These are phyloP conservation scores for Quercus alba DNA, from an alignment of 306 rosid species.

Conservation along the genomic window DNA sequence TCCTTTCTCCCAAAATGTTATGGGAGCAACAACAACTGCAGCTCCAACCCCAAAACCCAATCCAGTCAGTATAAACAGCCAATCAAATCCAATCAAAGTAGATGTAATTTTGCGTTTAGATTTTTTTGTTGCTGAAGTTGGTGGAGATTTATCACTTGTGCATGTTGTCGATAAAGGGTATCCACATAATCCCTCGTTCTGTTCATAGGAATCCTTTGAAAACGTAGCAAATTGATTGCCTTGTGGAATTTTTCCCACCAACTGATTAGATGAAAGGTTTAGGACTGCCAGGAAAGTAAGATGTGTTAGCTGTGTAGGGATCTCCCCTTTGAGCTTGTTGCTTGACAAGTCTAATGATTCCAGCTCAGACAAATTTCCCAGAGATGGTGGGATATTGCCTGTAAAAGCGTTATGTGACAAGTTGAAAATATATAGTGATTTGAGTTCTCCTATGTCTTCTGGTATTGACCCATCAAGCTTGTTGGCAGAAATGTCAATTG, in stretches of 20 bases:
- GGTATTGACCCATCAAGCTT: constrained; percentile 15
- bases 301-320: constrained; percentile 17
- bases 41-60: constrained; percentile 86
- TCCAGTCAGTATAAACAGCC: constrained; percentile 63
- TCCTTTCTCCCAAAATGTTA: constrained; percentile 64
- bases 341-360: constrained; percentile 41
- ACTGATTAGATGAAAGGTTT: constrained; percentile 34
- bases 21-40: constrained; percentile 50
- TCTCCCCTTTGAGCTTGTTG: constrained; percentile 15
- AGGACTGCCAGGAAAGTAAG: constrained; percentile 19
- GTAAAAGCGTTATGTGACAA: constrained; percentile 17
- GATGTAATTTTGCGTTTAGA: background rate
- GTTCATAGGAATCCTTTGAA: background rate
- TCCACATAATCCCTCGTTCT: constrained; percentile 40
- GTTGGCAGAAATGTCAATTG: constrained; percentile 20
- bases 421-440: constrained; percentile 11
- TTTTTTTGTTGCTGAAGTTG: background rate
- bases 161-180: too few species aligned
- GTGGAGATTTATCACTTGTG: too few species aligned
- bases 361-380: constrained; percentile 14
- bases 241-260: too few species aligned
- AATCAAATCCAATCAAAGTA: constrained; percentile 32
- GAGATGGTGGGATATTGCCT: constrained; percentile 33
- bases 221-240: too few species aligned
- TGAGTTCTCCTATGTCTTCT: constrained; percentile 9